Evolutionary conservation across 176 grass and related monocot genomes (phyloP), one percentile per base, ranked within the genome.

Genomic region (Typha latifolia): DNA sequence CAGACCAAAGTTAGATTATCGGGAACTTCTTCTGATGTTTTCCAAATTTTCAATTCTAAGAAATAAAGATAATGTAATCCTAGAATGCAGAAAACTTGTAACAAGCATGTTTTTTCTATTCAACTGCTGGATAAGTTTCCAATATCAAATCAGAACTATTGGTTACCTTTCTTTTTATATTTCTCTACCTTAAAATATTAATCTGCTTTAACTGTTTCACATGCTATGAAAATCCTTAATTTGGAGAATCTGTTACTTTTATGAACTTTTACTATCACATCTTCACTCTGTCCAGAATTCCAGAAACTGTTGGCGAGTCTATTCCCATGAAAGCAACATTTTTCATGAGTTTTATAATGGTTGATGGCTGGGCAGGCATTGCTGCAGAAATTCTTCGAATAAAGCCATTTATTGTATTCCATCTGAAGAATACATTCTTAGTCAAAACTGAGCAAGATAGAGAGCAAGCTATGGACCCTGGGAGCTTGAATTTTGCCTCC

Each of bases 311-410:
- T 70, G 94, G 94, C 48, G 86, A 86, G 62, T 84, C 94, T 32
- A 92, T 97, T 77, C 89, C 94, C 48, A 92, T 92, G 85, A 97
- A 97, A 84, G 94, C 89, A 76, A 75, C 85, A 84, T 97, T 97
- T 86, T 97, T 97, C 73, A 83, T 97, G 48, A 90, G 84, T 55
- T 97, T 87, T 16, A 79, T 97, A 73, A 97, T 92, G 94, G 85
- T 97, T 75, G 94, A 97, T 67, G 89, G 94, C 13, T 97, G 94
- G 94, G 83, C 94, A 12, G 81, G 94, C 77, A 59, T 97, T 67
- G 89, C 94, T 26, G 88, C 89, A 61, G 89, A 90, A 72, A 90
- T 97, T 75, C 72, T 97, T 77, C 72, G 94, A 80, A 77, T 97
- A 56, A 97, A 97, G 77, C 32, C 89, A 14, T 63, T 97, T 43